Evolutionary conservation across 352 stramenopile species (phyloP), one percentile per base, ranked within the genome.

Genomic region (Pythium coloratum): DNA sequence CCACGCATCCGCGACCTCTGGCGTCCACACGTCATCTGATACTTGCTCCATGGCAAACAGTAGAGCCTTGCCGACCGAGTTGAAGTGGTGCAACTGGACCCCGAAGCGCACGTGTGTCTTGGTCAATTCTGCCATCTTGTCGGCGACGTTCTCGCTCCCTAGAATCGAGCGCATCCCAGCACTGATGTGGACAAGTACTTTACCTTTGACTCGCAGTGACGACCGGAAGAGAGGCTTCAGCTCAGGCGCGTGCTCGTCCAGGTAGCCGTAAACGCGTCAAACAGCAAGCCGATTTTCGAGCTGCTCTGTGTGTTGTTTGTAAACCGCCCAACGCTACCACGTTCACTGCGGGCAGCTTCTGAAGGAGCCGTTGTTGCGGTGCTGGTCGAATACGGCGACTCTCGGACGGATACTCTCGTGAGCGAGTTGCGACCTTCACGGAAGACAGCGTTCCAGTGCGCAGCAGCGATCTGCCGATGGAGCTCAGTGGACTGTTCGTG

Each of bases 161-260:
- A 24, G 20, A 24, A 86, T 73, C 10, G 69, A 64, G 40, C 73
- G 71, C 70, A 88, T 84, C 10, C 77, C 79, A 1, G 76, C 74
- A 60, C 79, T 88, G 71, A 98, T 97, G 72, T 97, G 96, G 0
- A 94, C 67, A 0, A 98, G 71, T 26, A 98, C 77, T 32, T 88
- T 96, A 80, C 90, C 92, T 33, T 76, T 75, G 33, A 96, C 79
- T 26, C 73, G 69, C 59, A 85, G 66, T 14, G 79, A 85, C 1
- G 71, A 76, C 6, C 79, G 75, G 26, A 88, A 88, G 3, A 88
- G 70, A 0, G 62, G 75, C 54, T 80, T 79, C 26, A 86, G 69
- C 20, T 80, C 66, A 24, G 71, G 77, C 20, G 79, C 77, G 61
- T 82, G 71, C 57, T 77, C 47, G 34, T 84, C 33, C 6, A 38